Evolutionary conservation across 371 early-diverging fungal genomes (phyloP), one percentile per base, ranked within the genome.

Genomic region (Mucor circinelloides): DNA sequence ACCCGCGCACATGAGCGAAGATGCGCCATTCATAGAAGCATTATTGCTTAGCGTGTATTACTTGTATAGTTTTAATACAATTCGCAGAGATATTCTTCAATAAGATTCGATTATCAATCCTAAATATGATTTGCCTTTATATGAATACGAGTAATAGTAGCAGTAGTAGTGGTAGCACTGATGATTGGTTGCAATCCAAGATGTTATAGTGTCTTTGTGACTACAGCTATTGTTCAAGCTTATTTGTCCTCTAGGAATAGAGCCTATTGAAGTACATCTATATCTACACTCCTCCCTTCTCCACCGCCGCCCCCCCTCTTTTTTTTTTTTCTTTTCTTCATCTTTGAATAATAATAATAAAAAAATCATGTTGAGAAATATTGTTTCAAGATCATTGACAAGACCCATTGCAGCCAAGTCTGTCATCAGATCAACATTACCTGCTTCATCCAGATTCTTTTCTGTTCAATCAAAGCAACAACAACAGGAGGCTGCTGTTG

Each of bases 321-420:
- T 50, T 23, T 50, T 50, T 50, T 23, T 60, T 32, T n/a, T n/a
- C 55, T 31, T 50, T 40, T 3, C 52, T 27, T 17, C n/a, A 46
- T 63, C 46, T 63, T 38, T 38, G 17, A 40, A 34, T 27, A 40
- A 42, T 42, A 36, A 36, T 25, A 21, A 40, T 40, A 40, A 21
- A 36, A 27, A 23, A 56, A 59, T 19, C 23, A 68, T 69, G 69
- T 64, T 69, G 56, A 54, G 65, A 69, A 69, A 56, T 56, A 27
- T 42, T 42, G 55, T 69, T 30, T 60, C 60, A 55, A 60, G 46
- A 7, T 59, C 64, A 19, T 54, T 69, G 6, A 28, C 36, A 38
- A 69, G 70, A 69, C 50, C 63, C 30, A 62, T 2, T 23, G 34
- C 36, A 2, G 63, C 25, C 44, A 44, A 31, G 17, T n/a, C 55